Conservation (phyloP, 495 filamentous ascomycete species). For the Viridothelium virens region DNA sequence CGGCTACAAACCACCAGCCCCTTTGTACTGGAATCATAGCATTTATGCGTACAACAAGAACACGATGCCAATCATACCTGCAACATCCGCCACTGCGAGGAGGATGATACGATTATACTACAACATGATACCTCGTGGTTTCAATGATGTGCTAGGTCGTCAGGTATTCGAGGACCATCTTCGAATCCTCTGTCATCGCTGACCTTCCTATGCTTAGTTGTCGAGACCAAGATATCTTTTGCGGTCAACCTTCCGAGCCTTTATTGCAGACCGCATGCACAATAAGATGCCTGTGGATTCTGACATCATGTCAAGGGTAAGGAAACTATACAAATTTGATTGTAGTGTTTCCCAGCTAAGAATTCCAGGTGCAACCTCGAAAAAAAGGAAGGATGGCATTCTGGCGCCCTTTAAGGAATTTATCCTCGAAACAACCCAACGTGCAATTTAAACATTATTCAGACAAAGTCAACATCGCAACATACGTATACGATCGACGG, state of each 20-base stretch:
- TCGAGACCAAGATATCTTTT: conserved; percentile 4
- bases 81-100: neutral
- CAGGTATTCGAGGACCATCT: neutral
- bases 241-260: conserved; percentile 11
- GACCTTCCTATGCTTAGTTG: neutral
- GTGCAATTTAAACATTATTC: conserved; percentile 8
- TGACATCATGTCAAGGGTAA: conserved; percentile 10
- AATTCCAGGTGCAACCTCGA: neutral
- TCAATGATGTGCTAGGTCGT: conserved; percentile 2
- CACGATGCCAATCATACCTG: neutral
- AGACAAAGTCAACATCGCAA: conserved; percentile 6
- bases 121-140: conserved; percentile 8
- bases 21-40: conserved; percentile 10
- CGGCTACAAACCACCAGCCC: conserved; percentile 6
- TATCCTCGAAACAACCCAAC: neutral
- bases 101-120: conserved; percentile 11
- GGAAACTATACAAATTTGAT: neutral
- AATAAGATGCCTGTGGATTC: conserved; percentile 9
- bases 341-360: neutral
- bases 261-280: conserved; percentile 7
- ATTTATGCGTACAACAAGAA: conserved; percentile 9
- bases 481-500: conserved; percentile 3
- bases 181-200: neutral
- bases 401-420: neutral
- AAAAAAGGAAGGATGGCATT: conserved; percentile 1